These are phyloP conservation scores for Euphrasia arctica DNA, from an alignment of 305 asterid genomes.

Conservation along the genomic window DNA sequence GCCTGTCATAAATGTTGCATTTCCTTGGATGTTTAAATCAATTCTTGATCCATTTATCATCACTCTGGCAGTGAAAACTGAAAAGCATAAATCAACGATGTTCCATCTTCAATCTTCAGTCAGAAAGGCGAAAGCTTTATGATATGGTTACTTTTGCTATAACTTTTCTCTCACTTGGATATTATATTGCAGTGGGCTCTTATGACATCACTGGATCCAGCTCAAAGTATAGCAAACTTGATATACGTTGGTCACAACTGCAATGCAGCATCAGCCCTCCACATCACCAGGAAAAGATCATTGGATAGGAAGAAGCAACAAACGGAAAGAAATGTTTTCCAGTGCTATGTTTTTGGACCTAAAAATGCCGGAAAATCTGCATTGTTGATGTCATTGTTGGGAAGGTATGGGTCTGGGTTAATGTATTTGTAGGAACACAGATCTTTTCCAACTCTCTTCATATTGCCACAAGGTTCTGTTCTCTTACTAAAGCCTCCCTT, in stretches of 20 bases:
- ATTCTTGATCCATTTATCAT: constrained; percentile 14
- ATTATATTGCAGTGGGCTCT: constrained; percentile 87
- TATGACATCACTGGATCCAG: constrained; percentile 89
- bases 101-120: constrained; percentile 10
- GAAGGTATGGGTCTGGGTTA: constrained; percentile 59
- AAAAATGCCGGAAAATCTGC: constrained; percentile 87
- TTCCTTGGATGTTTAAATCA: constrained; percentile 10
- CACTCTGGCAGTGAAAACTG: background rate
- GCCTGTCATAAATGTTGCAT: constrained; percentile 4
- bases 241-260: constrained; percentile 84
- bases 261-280: constrained; percentile 74
- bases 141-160: constrained; percentile 25
- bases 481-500: constrained; percentile 2
- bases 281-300: constrained; percentile 72
- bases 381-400: constrained; percentile 65
- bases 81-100: constrained; percentile 20
- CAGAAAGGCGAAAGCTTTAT: constrained; percentile 10
- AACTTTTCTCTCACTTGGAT: constrained; percentile 33
- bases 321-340: constrained; percentile 77
- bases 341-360: constrained; percentile 93
- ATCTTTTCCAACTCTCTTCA: constrained; percentile 13
- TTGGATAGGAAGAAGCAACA: constrained; percentile 75
- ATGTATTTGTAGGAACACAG: constrained; percentile 22
- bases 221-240: constrained; percentile 86
- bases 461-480: background rate